These are phyloP conservation scores for Simplicillium aogashimaense DNA, from an alignment of 2,329 filamentous ascomycete species.

Conservation along the genomic window DNA sequence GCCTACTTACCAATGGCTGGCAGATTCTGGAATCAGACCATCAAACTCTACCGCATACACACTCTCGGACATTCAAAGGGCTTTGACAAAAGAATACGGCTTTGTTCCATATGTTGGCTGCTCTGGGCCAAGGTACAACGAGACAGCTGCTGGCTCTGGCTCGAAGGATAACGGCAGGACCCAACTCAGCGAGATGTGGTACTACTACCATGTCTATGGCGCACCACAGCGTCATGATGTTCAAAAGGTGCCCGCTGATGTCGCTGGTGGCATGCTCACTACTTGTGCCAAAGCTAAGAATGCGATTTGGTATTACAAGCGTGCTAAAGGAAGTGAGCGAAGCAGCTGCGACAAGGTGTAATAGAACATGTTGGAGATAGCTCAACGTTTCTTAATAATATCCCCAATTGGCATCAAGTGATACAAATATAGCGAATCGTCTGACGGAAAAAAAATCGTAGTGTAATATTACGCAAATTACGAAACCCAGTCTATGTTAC, in stretches of 20 bases:
- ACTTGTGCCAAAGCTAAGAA: conserved; percentile 44
- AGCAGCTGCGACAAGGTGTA: neutral
- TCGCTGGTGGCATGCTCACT: conserved; percentile 36
- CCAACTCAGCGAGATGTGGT: conserved; percentile 53
- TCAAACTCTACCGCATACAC: conserved; percentile 49
- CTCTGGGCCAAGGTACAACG: conserved; percentile 48
- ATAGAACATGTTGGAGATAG: too few species aligned
- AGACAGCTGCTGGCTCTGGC: conserved; percentile 45
- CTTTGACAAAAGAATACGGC: conserved; percentile 39
- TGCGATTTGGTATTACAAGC: conserved; percentile 45
- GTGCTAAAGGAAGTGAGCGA: conserved; percentile 23
- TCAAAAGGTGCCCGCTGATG: conserved; percentile 29
- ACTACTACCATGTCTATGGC: conserved; percentile 52
- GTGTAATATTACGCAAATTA: too few species aligned
- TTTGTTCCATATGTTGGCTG: conserved; percentile 52
- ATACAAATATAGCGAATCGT: neutral
- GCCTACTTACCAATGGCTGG: conserved; percentile 53
- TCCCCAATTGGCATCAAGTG: neutral
- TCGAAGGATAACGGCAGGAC: conserved; percentile 46
- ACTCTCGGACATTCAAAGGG: conserved; percentile 38
- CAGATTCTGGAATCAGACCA: conserved; percentile 40
- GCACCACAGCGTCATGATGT: conserved; percentile 41
- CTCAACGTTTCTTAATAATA: too few species aligned
- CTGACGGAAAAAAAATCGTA: too few species aligned
- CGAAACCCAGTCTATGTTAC: too few species aligned